These are phyloP conservation scores for Aquilaria yunnanensis DNA, from an alignment of 345 rosid genomes.

Conservation along the genomic window DNA sequence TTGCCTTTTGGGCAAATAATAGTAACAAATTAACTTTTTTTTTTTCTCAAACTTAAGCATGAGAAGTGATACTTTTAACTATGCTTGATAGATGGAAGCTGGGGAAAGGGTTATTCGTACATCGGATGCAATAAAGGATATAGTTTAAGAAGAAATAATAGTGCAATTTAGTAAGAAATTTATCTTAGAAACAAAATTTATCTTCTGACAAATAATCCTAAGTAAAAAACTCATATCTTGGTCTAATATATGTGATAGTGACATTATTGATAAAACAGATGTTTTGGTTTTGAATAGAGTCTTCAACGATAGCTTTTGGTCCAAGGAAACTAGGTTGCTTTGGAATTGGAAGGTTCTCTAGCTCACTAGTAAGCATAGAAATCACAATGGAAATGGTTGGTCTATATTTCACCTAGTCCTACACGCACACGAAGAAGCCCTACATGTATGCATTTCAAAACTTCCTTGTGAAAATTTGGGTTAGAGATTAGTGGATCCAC, in stretches of 20 bases:
- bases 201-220: too few species aligned
- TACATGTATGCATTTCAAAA: conserved; percentile 10
- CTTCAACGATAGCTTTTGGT: neutral
- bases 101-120: too few species aligned
- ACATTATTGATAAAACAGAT: neutral
- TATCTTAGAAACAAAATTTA: too few species aligned
- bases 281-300: neutral
- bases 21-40: too few species aligned
- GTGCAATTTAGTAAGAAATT: too few species aligned
- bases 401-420: conserved; percentile 13
- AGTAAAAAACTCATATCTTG: neutral
- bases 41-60: too few species aligned
- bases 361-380: conserved; percentile 10
- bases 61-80: too few species aligned
- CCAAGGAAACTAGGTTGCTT: conserved; percentile 8
- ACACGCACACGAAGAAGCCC: conserved; percentile 10
- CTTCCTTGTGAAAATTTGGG: neutral
- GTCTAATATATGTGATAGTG: neutral
- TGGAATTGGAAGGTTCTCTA: conserved; percentile 12
- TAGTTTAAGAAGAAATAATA: too few species aligned
- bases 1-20: too few species aligned
- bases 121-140: too few species aligned
- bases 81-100: too few species aligned
- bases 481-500: neutral
- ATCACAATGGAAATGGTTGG: conserved; percentile 5